phyloP scores from a whole-genome alignment of 495 filamentous ascomycete genomes.

The Talaromyces thailandensis region DNA sequence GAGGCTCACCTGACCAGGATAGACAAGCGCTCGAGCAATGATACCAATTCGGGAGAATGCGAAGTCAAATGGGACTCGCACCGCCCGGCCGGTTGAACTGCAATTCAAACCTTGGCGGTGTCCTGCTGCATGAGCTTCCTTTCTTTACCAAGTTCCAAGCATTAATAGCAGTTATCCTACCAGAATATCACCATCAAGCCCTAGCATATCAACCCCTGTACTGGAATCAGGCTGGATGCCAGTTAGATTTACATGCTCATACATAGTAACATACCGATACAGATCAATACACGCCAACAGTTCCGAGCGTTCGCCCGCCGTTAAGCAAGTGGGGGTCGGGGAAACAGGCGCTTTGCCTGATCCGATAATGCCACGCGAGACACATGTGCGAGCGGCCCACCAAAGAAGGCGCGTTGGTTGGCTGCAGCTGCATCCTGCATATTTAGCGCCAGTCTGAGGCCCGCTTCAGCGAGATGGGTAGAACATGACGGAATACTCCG shows the following conservation, averaged over 20 bases:
- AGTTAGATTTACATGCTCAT: neutral
- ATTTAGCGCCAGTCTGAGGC: neutral
- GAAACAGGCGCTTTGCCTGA: neutral
- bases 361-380: conserved; percentile 1
- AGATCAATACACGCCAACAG: neutral
- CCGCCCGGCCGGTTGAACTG: neutral
- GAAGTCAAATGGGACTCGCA: neutral
- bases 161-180: neutral
- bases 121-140: neutral
- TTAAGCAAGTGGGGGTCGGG: neutral
- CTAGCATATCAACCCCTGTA: neutral
- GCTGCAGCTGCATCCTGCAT: neutral
- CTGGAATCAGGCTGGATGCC: neutral
- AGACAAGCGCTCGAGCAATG: neutral
- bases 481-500: neutral
- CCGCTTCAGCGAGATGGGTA: too few relatives aligned
- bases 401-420: neutral
- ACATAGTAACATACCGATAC: neutral
- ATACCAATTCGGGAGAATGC: neutral
- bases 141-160: neutral
- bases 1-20: neutral
- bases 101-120: neutral
- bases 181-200: neutral
- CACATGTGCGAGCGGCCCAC: neutral
- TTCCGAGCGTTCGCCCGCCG: neutral